Conservation (phyloP, 768 basidiomycete genomes). For the Clitopilus passeckerianus region DNA sequence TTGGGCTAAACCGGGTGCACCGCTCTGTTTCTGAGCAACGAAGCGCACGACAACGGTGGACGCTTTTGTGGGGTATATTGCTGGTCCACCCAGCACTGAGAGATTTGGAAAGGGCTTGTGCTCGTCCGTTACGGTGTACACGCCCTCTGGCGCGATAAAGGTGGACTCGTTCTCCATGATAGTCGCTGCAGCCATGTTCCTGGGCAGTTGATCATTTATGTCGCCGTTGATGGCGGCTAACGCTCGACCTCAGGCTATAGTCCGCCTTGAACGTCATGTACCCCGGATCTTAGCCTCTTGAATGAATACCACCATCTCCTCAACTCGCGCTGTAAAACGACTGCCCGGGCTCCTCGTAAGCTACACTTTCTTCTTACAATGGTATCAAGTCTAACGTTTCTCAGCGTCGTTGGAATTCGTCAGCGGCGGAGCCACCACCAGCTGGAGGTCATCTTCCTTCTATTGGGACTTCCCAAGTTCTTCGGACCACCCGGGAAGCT, state of each 20-base stretch:
- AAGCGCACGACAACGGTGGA: slow-evolving; percentile 61
- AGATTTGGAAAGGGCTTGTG: slow-evolving; percentile 57
- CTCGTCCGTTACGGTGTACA: slow-evolving; percentile 85
- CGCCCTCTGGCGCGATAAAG: slow-evolving; percentile 87
- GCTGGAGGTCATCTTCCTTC: slow-evolving; percentile 75
- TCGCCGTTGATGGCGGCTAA: slow-evolving; percentile 3
- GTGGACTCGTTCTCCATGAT: slow-evolving; percentile 79
- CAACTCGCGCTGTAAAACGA: slow-evolving; percentile 16
- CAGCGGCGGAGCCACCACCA: slow-evolving; percentile 58
- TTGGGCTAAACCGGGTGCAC: slow-evolving; percentile 60
- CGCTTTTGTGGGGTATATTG: slow-evolving; percentile 55
- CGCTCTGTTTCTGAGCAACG: slow-evolving; percentile 47
- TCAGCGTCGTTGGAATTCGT: slow-evolving; percentile 47
- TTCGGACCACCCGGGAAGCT: slow-evolving; percentile 61
- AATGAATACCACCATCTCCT: slow-evolving; percentile 32
- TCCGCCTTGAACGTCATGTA: slow-evolving; percentile 10
- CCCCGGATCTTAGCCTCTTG: slow-evolving; percentile 40
- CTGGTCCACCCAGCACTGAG: slow-evolving; percentile 29
- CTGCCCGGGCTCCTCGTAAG: slow-evolving; percentile 16
- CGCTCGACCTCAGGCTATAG: not conserved
- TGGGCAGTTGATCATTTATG: slow-evolving; percentile 8
- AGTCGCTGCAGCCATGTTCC: slow-evolving; percentile 1
- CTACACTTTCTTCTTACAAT: not conserved
- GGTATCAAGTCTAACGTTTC: slow-evolving; percentile 3
- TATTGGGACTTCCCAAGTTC: slow-evolving; percentile 63